Evolutionary conservation across 2,329 filamentous ascomycete species (phyloP).

Genomic region (Coniochaeta ligniaria): DNA sequence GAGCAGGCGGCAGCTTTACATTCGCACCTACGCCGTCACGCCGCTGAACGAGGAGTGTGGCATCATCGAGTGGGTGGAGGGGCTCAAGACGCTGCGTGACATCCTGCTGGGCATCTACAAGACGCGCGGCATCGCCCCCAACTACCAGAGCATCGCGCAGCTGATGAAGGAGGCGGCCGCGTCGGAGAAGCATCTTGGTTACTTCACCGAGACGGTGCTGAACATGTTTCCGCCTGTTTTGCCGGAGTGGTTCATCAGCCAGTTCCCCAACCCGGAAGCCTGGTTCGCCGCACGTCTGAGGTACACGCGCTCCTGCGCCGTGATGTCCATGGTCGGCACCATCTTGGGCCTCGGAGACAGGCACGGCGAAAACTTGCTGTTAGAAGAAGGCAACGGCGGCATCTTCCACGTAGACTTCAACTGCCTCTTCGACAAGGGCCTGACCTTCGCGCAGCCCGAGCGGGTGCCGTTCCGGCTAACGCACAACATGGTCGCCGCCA

Average conservation of each 20-base stretch:
- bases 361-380: constrained; percentile 93
- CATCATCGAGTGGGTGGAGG: constrained; percentile 97
- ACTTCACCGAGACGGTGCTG: constrained; percentile 63
- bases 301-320: constrained; percentile 89
- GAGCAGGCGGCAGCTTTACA: constrained; percentile 83
- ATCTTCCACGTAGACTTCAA: constrained; percentile 99
- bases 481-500: constrained; percentile 97
- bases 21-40: constrained; percentile 95
- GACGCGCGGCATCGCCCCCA: constrained; percentile 60
- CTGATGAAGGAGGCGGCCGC: constrained; percentile 57
- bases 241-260: constrained; percentile 90
- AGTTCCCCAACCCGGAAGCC: constrained; percentile 83
- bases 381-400: constrained; percentile 89
- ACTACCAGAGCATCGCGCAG: constrained; percentile 61
- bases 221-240: constrained; percentile 74
- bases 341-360: constrained; percentile 90
- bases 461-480: constrained; percentile 92
- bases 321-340: constrained; percentile 99
- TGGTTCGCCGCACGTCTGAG: constrained; percentile 87
- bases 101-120: constrained; percentile 76
- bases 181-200: constrained; percentile 50
- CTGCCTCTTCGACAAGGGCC: constrained; percentile 96
- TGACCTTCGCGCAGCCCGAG: constrained; percentile 92
- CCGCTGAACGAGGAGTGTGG: constrained; percentile 97
- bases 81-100: constrained; percentile 87